Conservation (phyloP, 768 basidiomycete species). For the Chalciporus piperatus region DNA sequence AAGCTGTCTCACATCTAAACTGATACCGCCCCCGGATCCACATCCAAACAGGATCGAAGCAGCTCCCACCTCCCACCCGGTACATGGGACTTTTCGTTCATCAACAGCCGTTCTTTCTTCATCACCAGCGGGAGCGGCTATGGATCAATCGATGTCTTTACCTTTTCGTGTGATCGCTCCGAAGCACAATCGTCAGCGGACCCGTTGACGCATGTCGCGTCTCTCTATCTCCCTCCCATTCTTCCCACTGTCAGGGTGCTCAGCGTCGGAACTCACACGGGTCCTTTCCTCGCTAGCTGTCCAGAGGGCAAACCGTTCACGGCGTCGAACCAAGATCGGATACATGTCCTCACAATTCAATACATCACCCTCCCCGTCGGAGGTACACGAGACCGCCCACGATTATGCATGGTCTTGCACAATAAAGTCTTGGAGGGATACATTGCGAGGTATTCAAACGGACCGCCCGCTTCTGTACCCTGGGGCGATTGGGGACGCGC, state of each 20-base stretch:
- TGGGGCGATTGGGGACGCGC: conserved; percentile 42
- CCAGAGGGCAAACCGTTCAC: conserved; percentile 23
- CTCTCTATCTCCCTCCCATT: conserved; percentile 13
- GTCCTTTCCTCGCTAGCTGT: conserved; percentile 30
- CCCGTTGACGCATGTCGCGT: conserved; percentile 18
- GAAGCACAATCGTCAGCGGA: neutral
- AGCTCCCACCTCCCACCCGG: conserved; percentile 21
- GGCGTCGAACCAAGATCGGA: conserved; percentile 24
- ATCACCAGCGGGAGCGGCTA: conserved; percentile 32
- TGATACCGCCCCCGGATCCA: neutral
- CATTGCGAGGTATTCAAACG: conserved; percentile 3
- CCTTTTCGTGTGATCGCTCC: conserved; percentile 28
- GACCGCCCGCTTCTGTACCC: conserved; percentile 8
- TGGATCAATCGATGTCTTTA: conserved; percentile 45
- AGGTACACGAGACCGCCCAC: conserved; percentile 7
- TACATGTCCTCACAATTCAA: conserved; percentile 24
- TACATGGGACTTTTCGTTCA: conserved; percentile 46
- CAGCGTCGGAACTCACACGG: conserved; percentile 31
- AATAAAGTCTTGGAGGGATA: conserved; percentile 28
- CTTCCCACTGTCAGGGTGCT: conserved; percentile 10
- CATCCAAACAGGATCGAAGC: conserved; percentile 27
- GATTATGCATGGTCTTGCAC: conserved; percentile 32
- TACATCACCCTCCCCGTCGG: conserved; percentile 11
- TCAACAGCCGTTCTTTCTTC: conserved; percentile 43
- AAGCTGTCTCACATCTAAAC: too few relatives aligned